Base-by-base conservation (phyloP, 495 filamentous ascomycete genomes). In the Penicillium canescens region DNA sequence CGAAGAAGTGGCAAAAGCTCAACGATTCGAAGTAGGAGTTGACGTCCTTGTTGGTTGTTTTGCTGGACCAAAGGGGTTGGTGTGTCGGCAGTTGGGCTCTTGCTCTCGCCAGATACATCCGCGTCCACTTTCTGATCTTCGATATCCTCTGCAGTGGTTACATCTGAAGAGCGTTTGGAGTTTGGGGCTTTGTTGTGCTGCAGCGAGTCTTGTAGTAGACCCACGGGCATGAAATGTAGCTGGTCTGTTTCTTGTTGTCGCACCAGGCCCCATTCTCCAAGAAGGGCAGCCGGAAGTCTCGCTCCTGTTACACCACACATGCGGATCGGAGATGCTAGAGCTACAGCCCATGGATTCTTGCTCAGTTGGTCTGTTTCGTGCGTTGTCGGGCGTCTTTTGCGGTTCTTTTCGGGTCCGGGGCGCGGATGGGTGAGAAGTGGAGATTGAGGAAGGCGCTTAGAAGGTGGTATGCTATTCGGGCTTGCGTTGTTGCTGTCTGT, bases 301-400 rank as follows among this genome's bases (percentile, higher is more conserved):
- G 64, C 59, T 0, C 61, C 63, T 7, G 89, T 87, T n/a, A 83
- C 36, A 3, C 67, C 33, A 65, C 90, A 95, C 55, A 67, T 62
- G 28, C 92, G 83, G 13, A 82, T 36, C 0, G 86, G 84, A 0
- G 82, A 83, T 13, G 86, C 88, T 6, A 96, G 79, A 10, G 86
- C 71, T 16, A 66, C 50, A 4, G 76, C 76, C 74, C 74, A 79
- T n/a, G 76, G 73, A 34, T 79, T 77, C 5, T 64, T 55, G 13
- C 31, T 12, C 6, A 79, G 60, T 3, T 62, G 54, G 6, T 60
- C 57, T 13, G 52, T 42, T 46, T 73, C 84, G 16, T 75, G 73
- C 14, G 82, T 77, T 79, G 56, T 69, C 47, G 62, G 16, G 11
- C 38, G 51, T 33, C 31, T 61, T 70, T 73, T 71, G 57, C 52